These are phyloP conservation scores for Emericellopsis terricola DNA, from an alignment of 495 filamentous ascomycete species.

Conservation along the genomic window DNA sequence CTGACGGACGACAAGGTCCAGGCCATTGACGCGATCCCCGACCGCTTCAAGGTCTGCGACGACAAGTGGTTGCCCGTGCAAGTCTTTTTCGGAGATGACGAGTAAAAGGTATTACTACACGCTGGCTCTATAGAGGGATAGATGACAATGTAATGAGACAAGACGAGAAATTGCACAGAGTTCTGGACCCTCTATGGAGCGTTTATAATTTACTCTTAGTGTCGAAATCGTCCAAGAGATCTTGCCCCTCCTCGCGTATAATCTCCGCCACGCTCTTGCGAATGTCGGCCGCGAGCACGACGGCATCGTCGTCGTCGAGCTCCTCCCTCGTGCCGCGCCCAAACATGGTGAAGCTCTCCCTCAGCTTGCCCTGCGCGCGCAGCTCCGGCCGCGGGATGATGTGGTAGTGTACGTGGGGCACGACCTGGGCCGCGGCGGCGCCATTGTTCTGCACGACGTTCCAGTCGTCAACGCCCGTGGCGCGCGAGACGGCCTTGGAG, in stretches of 20 bases:
- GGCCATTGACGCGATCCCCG: conserved; percentile 41
- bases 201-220: too few relatives aligned
- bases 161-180: too few relatives aligned
- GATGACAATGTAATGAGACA: too few relatives aligned
- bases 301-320: conserved; percentile 72
- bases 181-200: too few relatives aligned
- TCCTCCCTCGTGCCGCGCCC: conserved; percentile 67
- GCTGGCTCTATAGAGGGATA: too few relatives aligned
- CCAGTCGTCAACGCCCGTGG: conserved; percentile 53
- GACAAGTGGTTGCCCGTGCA: conserved; percentile 55
- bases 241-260: conserved; percentile 27
- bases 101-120: conserved; percentile 26
- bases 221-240: not conserved
- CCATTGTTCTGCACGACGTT: conserved; percentile 96
- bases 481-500: conserved; percentile 46
- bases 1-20: conserved; percentile 45
- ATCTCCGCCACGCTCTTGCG: conserved; percentile 38
- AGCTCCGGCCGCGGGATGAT: conserved; percentile 58
- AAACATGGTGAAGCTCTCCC: conserved; percentile 62
- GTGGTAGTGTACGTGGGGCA: conserved; percentile 85
- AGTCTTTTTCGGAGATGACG: conserved; percentile 80
- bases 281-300: conserved; percentile 39
- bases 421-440: conserved; percentile 69
- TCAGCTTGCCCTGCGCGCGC: conserved; percentile 18
- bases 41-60: conserved; percentile 57